Conservation (phyloP, 2,329 filamentous ascomycete genomes). For the Ophiostoma australiae region DNA sequence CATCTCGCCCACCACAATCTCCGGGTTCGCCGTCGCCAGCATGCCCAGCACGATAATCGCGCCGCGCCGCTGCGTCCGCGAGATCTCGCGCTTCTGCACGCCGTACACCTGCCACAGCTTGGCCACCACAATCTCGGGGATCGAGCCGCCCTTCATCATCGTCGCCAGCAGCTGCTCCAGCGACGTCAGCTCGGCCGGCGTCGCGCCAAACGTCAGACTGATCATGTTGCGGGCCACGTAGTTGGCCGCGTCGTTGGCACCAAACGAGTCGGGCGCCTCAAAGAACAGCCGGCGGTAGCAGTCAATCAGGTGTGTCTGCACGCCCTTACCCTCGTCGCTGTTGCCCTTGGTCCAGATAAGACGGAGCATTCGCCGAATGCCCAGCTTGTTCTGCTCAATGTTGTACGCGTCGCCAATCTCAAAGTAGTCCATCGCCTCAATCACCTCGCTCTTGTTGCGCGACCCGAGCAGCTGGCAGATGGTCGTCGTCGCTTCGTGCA, state of each 20-base stretch:
- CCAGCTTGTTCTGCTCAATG: conserved; percentile 84
- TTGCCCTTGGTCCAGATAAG: conserved; percentile 99
- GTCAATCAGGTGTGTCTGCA: conserved; percentile 93
- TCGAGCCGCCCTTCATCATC: conserved; percentile 92
- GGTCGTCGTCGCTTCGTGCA: conserved; percentile 74
- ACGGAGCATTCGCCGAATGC: conserved; percentile 91
- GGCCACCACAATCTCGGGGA: conserved; percentile 77
- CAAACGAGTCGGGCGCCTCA: conserved; percentile 85
- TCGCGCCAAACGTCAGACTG: conserved; percentile 91
- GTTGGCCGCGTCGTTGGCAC: conserved; percentile 82
- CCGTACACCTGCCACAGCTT: conserved; percentile 99
- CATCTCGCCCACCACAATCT: conserved; percentile 92
- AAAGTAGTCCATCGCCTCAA: conserved; percentile 98
- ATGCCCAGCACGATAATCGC: conserved; percentile 96
- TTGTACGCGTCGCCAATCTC: conserved; percentile 94
- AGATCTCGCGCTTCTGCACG: conserved; percentile 88
- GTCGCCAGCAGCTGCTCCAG: conserved; percentile 90
- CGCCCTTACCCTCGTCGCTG: conserved; percentile 96
- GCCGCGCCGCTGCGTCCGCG: conserved; percentile 80
- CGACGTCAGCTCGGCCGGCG: conserved; percentile 89
- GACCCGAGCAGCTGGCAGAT: conserved; percentile 87
- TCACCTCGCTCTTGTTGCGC: conserved; percentile 96
- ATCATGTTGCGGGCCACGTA: conserved; percentile 99
- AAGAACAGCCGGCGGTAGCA: conserved; percentile 96
- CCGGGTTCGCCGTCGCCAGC: conserved; percentile 86